Conservation (phyloP, 192 early-diverging fungal genomes). For the Coemansia sp. region DNA sequence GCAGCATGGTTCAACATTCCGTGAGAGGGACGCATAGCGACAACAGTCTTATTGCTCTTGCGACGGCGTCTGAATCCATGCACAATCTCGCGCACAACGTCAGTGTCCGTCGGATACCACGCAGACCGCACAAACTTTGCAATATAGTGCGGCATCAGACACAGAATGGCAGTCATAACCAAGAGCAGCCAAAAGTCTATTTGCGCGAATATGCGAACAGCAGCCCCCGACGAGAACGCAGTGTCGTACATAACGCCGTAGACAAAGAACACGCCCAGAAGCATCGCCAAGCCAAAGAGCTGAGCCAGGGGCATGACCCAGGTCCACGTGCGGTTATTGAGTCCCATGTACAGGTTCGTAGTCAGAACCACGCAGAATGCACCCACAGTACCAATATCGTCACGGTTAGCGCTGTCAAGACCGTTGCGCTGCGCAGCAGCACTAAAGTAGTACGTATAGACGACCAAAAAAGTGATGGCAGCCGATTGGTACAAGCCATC, state of each 20-base stretch:
- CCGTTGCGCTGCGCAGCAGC: conserved; percentile 58
- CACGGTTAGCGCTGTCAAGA: conserved; percentile 58
- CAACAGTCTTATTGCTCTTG: conserved; percentile 1
- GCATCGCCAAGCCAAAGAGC: conserved; percentile 52
- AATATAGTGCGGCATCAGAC: conserved; percentile 75
- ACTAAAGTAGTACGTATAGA: conserved; percentile 60
- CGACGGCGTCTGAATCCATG: conserved; percentile 36
- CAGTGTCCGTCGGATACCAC: conserved; percentile 78
- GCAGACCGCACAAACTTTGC: conserved; percentile 70
- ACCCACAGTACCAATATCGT: conserved; percentile 71
- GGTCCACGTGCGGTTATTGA: conserved; percentile 76
- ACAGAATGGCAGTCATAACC: conserved; percentile 60
- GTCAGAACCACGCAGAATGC: conserved; percentile 72
- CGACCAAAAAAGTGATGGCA: conserved; percentile 67
- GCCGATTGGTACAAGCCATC: conserved; percentile 77
- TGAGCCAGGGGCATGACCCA: conserved; percentile 64
- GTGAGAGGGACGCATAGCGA: neutral
- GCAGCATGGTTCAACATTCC: conserved; percentile 18
- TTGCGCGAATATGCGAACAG: conserved; percentile 63
- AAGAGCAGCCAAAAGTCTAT: conserved; percentile 73
- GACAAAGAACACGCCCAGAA: conserved; percentile 59
- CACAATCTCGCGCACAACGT: conserved; percentile 83
- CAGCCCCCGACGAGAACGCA: conserved; percentile 60
- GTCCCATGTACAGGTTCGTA: conserved; percentile 77
- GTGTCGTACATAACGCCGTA: conserved; percentile 67